Evolutionary conservation across 108 stramenopile genomes (phyloP).

Genomic region (Cyclotella baltica): DNA sequence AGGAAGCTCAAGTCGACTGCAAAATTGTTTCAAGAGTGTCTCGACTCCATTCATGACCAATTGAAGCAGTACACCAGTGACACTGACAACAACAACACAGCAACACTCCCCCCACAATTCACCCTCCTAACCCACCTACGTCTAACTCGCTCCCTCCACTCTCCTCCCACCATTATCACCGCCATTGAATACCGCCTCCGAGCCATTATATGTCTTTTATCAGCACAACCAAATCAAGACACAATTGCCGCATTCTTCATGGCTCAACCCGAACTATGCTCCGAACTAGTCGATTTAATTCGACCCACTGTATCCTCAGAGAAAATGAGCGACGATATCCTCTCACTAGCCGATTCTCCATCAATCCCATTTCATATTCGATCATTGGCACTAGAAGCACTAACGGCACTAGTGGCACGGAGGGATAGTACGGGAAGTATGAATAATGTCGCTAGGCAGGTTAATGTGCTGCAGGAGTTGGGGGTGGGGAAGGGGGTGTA

Average conservation of each 20-base stretch:
- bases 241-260: slow-evolving; percentile 83
- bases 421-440: too few relatives aligned
- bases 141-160: slow-evolving; percentile 75
- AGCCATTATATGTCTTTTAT: slow-evolving; percentile 77
- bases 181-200: slow-evolving; percentile 82
- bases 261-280: slow-evolving; percentile 92
- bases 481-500: slow-evolving; percentile 94
- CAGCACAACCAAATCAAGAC: slow-evolving; percentile 80
- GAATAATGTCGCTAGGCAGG: slow-evolving; percentile 80
- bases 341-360: slow-evolving; percentile 62
- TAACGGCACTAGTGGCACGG: too few relatives aligned
- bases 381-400: slow-evolving; percentile 80
- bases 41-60: slow-evolving; percentile 27
- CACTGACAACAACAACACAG: background rate
- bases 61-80: background rate
- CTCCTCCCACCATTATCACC: slow-evolving; percentile 53
- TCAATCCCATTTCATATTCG: slow-evolving; percentile 79
- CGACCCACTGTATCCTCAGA: slow-evolving; percentile 87
- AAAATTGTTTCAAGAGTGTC: slow-evolving; percentile 45
- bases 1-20: slow-evolving; percentile 51
- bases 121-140: slow-evolving; percentile 80
- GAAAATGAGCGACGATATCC: too few relatives aligned
- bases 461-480: slow-evolving; percentile 87
- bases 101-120: slow-evolving; percentile 66
- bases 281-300: slow-evolving; percentile 88